Evolutionary conservation across 495 filamentous ascomycete species (phyloP).

Genomic region (Durotheca rogersii): DNA sequence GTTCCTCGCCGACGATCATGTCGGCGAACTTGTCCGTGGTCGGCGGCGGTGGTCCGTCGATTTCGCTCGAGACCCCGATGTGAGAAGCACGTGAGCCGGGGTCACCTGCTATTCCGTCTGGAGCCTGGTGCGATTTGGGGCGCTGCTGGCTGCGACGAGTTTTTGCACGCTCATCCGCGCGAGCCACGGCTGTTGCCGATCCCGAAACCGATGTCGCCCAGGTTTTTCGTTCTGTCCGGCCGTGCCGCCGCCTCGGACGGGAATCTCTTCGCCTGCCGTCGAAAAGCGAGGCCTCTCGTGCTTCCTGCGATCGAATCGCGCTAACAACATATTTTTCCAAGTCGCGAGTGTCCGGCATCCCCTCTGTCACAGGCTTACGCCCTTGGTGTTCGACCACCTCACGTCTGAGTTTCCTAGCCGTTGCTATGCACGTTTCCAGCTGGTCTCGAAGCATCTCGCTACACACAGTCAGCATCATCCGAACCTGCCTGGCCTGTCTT

Average conservation of each 20-base stretch:
- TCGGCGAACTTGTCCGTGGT: neutral
- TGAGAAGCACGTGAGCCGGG: neutral
- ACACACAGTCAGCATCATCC: constrained; percentile 10
- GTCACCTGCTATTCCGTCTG: neutral
- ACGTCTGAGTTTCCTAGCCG: constrained; percentile 1
- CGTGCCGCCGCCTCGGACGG: constrained; percentile 1
- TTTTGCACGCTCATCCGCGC: neutral
- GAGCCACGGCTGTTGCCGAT: neutral
- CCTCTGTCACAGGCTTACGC: constrained; percentile 1
- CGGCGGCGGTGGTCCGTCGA: too few species aligned
- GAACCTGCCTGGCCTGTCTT: too few species aligned
- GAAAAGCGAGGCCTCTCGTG: neutral
- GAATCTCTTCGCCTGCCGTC: neutral
- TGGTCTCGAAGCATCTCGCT: constrained; percentile 13
- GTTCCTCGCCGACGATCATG: neutral
- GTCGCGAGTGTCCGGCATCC: constrained; percentile 2
- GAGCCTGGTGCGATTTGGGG: neutral
- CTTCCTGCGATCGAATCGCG: constrained; percentile 7
- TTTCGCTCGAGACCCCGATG: neutral
- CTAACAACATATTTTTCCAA: constrained; percentile 13
- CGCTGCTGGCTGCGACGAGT: neutral
- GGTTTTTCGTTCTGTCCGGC: neutral
- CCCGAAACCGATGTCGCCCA: neutral
- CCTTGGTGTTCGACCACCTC: constrained; percentile 15
- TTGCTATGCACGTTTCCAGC: constrained; percentile 12